These are phyloP conservation scores for Mytilinidion resinicola DNA, from an alignment of 495 filamentous ascomycete species.

Conservation along the genomic window DNA sequence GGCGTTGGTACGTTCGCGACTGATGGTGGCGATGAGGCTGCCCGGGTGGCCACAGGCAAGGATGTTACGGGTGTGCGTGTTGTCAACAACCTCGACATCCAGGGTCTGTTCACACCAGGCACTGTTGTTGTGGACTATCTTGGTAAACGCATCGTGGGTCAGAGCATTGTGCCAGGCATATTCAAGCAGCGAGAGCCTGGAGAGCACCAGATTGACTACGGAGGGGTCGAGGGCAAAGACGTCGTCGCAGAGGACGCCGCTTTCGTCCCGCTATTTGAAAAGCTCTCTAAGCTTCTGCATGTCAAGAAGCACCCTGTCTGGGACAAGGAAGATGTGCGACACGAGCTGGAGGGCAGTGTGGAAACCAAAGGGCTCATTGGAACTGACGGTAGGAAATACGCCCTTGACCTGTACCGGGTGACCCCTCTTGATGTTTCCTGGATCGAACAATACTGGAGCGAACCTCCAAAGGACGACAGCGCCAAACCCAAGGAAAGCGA, in stretches of 20 bases:
- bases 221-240: slow-evolving; percentile 95
- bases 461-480: slow-evolving; percentile 33
- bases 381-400: slow-evolving; percentile 96
- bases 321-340: slow-evolving; percentile 89
- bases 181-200: slow-evolving; percentile 98
- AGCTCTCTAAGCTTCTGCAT: slow-evolving; percentile 76
- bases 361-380: slow-evolving; percentile 97
- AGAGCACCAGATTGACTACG: slow-evolving; percentile 98
- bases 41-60: slow-evolving; percentile 92
- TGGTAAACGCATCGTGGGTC: slow-evolving; percentile 92
- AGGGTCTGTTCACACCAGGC: slow-evolving; percentile 86
- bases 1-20: slow-evolving; percentile 94
- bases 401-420: slow-evolving; percentile 90
- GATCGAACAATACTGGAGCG: slow-evolving; percentile 66
- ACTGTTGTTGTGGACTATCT: slow-evolving; percentile 97
- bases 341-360: slow-evolving; percentile 90
- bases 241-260: slow-evolving; percentile 81
- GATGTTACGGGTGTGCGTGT: slow-evolving; percentile 89
- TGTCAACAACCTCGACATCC: slow-evolving; percentile 95
- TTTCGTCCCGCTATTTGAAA: slow-evolving; percentile 79
- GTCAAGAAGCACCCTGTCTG: slow-evolving; percentile 96
- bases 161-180: slow-evolving; percentile 97
- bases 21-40: slow-evolving; percentile 96
- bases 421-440: slow-evolving; percentile 87
- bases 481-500: slow-evolving; percentile 32